Percentiles rank a stretch among this genome's conserved stretches.
phyloP scores from a whole-genome alignment of 495 filamentous ascomycete species.

The Viridothelium virens region DNA sequence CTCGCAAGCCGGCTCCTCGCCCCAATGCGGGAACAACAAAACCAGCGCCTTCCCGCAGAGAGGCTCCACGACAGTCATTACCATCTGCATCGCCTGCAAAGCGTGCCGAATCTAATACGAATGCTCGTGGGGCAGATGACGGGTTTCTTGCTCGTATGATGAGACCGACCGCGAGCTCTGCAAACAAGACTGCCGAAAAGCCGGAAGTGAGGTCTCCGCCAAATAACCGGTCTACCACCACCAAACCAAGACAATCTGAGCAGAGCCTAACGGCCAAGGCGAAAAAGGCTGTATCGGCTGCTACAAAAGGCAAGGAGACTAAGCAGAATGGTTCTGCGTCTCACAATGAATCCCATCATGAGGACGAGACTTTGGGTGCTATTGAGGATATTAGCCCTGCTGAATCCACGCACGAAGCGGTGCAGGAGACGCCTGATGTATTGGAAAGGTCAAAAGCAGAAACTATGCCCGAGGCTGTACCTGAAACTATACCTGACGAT shows the following conservation, averaged over 20 bases:
- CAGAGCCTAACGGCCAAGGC: background rate
- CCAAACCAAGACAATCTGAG: background rate
- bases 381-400: background rate
- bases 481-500: background rate
- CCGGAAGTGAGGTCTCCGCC: background rate
- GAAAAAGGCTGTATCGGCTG: background rate
- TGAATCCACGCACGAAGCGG: background rate
- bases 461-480: background rate
- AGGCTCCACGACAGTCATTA: constrained; percentile 24
- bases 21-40: constrained; percentile 20
- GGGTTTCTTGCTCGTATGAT: constrained; percentile 87
- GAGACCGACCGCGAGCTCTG: constrained; percentile 74
- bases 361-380: background rate
- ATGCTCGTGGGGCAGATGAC: constrained; percentile 43
- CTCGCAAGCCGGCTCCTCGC: constrained; percentile 24
- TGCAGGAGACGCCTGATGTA: background rate
- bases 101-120: constrained; percentile 30
- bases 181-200: constrained; percentile 71
- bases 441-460: background rate
- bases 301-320: background rate
- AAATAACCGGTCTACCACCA: background rate
- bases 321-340: background rate
- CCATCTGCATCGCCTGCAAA: constrained; percentile 19
- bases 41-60: constrained; percentile 21
- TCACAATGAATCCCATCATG: background rate